Percentiles rank a stretch among this genome's conserved stretches.
These are phyloP conservation scores for Salix brachista DNA, from an alignment of 345 rosid genomes.

Conservation along the genomic window DNA sequence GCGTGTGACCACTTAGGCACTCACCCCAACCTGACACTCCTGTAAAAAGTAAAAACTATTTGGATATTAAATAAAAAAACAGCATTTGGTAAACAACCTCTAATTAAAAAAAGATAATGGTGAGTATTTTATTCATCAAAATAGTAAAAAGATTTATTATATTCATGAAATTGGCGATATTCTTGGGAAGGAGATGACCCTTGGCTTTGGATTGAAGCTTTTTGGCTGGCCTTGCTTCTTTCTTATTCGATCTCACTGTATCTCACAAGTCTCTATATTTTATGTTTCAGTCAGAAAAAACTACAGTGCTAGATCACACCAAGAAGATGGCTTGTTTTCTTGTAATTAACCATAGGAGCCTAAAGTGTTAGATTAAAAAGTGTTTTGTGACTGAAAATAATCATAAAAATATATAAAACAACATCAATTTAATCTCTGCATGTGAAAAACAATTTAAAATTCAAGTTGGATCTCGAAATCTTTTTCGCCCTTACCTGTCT, in stretches of 20 bases:
- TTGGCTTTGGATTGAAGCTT: constrained; percentile 5
- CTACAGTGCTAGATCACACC: not conserved
- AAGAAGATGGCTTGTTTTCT: not conserved
- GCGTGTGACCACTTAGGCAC: constrained; percentile 14
- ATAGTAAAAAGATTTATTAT: not conserved
- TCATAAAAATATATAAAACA: too few relatives aligned
- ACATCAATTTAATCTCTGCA: too few relatives aligned
- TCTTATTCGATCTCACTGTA: not conserved
- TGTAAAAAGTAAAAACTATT: not conserved
- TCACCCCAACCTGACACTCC: constrained; percentile 5
- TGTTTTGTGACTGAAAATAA: not conserved
- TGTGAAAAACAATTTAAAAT: too few relatives aligned
- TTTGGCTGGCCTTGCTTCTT: not conserved
- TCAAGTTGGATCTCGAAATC: too few relatives aligned
- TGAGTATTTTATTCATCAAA: too few relatives aligned
- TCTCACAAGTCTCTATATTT: not conserved
- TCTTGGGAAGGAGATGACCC: not conserved
- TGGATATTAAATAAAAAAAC: not conserved
- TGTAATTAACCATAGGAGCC: not conserved
- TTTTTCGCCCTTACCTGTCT: too few relatives aligned
- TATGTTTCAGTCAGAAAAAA: not conserved
- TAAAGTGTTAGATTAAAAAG: not conserved
- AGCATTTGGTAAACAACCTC: not conserved
- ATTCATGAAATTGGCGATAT: not conserved
- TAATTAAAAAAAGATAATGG: not conserved